phyloP scores from a whole-genome alignment of 2,329 filamentous ascomycete genomes.

The Ophiostoma quercus region DNA sequence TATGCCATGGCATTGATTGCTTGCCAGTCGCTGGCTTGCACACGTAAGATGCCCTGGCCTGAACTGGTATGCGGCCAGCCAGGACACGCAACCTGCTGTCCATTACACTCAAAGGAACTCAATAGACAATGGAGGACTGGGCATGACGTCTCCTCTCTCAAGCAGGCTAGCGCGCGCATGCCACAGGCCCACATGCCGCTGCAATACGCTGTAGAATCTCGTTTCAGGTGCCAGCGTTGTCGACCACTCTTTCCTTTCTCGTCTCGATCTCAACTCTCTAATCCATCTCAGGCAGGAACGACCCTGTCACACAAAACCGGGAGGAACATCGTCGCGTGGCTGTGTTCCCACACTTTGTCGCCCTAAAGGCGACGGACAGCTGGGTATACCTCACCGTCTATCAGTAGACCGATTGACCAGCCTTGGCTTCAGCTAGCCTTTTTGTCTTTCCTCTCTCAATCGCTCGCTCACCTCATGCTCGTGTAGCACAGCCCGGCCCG shows the following conservation, averaged over 20 bases:
- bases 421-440: neutral
- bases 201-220: neutral
- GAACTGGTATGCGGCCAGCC: neutral
- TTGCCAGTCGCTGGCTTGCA: constrained; percentile 10
- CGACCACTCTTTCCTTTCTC: neutral
- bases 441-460: neutral
- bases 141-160: constrained; percentile 3
- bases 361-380: neutral
- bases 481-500: constrained; percentile 10
- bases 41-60: constrained; percentile 4
- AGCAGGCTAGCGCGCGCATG: constrained; percentile 2
- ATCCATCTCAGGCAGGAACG: neutral
- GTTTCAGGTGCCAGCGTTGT: neutral
- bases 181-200: neutral
- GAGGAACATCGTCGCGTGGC: constrained; percentile 21
- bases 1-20: neutral
- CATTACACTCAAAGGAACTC: too few species aligned
- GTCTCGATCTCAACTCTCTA: too few species aligned
- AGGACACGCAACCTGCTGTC: neutral
- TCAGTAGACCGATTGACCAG: neutral
- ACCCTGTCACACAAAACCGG: neutral
- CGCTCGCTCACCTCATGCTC: neutral
- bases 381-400: neutral
- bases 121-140: neutral
- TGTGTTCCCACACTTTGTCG: constrained; percentile 11